These are phyloP conservation scores for Calonectria hawksworthii DNA, from an alignment of 2,329 filamentous ascomycete species.

Conservation along the genomic window DNA sequence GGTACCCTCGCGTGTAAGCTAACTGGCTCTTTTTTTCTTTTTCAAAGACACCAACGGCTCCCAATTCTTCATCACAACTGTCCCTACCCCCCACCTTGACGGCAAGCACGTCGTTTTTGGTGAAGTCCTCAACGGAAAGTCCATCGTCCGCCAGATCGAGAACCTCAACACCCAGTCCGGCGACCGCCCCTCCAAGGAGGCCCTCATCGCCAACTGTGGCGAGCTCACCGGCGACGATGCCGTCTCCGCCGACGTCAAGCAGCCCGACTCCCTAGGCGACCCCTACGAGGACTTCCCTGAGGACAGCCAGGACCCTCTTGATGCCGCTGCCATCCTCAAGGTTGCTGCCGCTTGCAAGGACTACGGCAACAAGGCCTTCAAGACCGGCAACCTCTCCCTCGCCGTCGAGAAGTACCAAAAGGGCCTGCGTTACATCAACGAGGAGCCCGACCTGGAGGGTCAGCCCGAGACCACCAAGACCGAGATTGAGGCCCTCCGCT, in stretches of 20 bases:
- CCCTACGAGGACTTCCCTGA: constrained; percentile 96
- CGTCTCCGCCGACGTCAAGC: constrained; percentile 75
- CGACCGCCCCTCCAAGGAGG: constrained; percentile 84
- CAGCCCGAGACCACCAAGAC: constrained; percentile 77
- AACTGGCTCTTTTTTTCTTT: constrained; percentile 27
- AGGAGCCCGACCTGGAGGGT: constrained; percentile 81
- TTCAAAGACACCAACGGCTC: constrained; percentile 87
- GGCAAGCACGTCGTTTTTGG: constrained; percentile 98
- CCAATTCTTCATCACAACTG: constrained; percentile 98
- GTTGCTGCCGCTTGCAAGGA: constrained; percentile 91
- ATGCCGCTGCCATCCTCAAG: constrained; percentile 77
- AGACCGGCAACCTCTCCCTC: constrained; percentile 76
- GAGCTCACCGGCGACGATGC: constrained; percentile 83
- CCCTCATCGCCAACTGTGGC: constrained; percentile 85
- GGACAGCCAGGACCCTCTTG: constrained; percentile 76
- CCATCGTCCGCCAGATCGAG: constrained; percentile 90
- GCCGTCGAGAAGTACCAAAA: constrained; percentile 96
- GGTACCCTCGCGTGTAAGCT: background rate
- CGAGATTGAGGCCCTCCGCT: constrained; percentile 80
- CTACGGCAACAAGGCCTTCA: constrained; percentile 94
- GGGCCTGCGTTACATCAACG: constrained; percentile 88
- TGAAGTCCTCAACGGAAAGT: constrained; percentile 93
- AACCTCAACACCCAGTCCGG: constrained; percentile 79
- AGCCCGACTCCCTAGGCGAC: constrained; percentile 86
- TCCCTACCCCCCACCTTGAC: constrained; percentile 94